These are phyloP conservation scores for Echinochloa phyllopogon DNA, from an alignment of 176 grass and related monocot genomes.

Conservation along the genomic window DNA sequence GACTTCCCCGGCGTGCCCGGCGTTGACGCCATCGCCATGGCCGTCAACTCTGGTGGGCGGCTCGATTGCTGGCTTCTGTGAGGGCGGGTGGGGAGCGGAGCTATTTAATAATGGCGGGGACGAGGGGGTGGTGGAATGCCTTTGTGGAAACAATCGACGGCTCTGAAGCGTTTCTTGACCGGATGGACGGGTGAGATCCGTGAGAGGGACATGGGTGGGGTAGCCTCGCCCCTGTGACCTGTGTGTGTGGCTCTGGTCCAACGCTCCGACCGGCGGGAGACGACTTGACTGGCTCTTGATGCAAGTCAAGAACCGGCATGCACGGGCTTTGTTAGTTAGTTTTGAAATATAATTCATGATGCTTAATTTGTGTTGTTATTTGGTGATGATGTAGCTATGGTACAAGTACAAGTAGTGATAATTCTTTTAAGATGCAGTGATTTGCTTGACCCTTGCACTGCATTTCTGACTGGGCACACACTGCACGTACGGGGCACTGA, in stretches of 20 bases:
- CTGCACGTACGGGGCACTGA: no score
- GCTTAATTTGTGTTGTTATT: no score
- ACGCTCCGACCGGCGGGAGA: no score
- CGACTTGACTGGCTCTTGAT: neutral
- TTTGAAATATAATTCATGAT: no score
- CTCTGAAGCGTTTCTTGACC: neutral
- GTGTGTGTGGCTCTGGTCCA: no score
- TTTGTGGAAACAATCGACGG: conserved; percentile 7
- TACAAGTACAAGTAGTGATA: no score
- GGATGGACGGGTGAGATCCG: neutral
- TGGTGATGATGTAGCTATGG: no score
- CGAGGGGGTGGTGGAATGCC: neutral
- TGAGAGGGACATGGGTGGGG: neutral
- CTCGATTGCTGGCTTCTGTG: no score
- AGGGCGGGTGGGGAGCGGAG: neutral
- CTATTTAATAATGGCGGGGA: conserved; percentile 10
- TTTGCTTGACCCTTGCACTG: no score
- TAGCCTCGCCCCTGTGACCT: no score
- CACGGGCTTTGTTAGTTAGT: neutral
- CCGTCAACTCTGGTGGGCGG: neutral
- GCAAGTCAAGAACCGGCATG: conserved; percentile 34
- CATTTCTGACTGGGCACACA: no score
- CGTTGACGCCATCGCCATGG: conserved; percentile 20
- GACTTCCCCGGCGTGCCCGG: neutral
- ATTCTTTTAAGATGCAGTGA: no score